Base-by-base conservation (phyloP, 805 yeast genomes). In the Saturnispora gosingensis region DNA sequence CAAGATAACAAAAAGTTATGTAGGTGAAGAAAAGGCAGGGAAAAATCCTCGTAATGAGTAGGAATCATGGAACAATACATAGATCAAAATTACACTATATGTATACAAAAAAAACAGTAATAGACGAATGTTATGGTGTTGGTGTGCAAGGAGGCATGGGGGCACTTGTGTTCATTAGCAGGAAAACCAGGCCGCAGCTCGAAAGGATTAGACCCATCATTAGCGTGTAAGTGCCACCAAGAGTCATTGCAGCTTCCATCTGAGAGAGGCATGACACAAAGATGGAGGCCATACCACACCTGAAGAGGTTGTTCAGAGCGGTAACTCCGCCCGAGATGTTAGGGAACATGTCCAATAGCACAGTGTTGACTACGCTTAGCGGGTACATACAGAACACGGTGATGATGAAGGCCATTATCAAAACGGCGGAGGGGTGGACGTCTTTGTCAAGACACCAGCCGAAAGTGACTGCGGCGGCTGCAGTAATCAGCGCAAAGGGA, bases 151-250 rank as follows among this genome's bases (percentile, higher is more conserved):
- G n/a, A 11, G 20, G 15, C 13, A 38, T 18, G 8, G 42, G 1
- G 4, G 13, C 25, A 38, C 39, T 44, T 18, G 10, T 15, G 15
- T 32, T 16, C 39, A 44, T 44, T 22, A 44, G 10, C 8, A 44
- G 5, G 3, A 44, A 10, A 13, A 44, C 18, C 5, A 44, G 38
- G 6, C n/a, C 36, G 9, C 38, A 27, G 20, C 46, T 30, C 4
- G 4, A 10, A 11, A 44, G 11, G 18, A 28, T 15, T 9, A 27
- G 42, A 5, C 28, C 27, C 38, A 30, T 34, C 72, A 85, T 64
- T n/a, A 88, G 69, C 0, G 93, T 81, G 59, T 81, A 85, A 1
- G 85, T 76, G 16, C 95, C 91, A 1, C 95, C 96, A 11, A 77
- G 67, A 0, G 78, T 78, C 76, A 88, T 70, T 1, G 68, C 54